Percentiles rank a stretch among this genome's conserved stretches.
These are phyloP conservation scores for Coemansia sp. DNA, from an alignment of 192 early-diverging fungal genomes.

Conservation along the genomic window DNA sequence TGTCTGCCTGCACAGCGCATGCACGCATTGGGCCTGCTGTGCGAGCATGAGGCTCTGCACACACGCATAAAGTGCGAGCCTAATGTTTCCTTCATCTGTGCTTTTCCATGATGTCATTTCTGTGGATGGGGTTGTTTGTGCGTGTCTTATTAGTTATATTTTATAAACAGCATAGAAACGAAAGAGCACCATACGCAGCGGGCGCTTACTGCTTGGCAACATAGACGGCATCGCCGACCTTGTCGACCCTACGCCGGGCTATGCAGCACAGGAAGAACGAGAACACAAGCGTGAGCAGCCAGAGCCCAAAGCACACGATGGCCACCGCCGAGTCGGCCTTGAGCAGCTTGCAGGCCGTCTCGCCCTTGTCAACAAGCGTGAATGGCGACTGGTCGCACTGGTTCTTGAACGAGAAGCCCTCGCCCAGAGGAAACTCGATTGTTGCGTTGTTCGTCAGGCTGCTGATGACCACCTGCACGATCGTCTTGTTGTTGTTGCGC, in stretches of 20 bases:
- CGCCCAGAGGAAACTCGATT: constrained; percentile 47
- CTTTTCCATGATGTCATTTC: too few species aligned
- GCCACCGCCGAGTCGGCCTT: constrained; percentile 41
- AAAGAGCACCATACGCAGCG: not conserved
- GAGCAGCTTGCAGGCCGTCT: constrained; percentile 43
- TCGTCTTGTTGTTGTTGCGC: constrained; percentile 32
- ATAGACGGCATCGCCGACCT: constrained; percentile 4
- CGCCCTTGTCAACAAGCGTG: constrained; percentile 34
- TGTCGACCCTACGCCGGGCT: constrained; percentile 21
- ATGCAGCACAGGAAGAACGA: constrained; percentile 43
- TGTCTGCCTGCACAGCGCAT: too few species aligned
- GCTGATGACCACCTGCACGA: constrained; percentile 14
- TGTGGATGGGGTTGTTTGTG: too few species aligned
- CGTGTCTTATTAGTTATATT: too few species aligned
- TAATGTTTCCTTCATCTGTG: too few species aligned
- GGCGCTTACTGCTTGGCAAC: constrained; percentile 2
- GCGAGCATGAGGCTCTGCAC: too few species aligned
- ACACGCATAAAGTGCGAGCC: too few species aligned
- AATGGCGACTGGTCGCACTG: constrained; percentile 41
- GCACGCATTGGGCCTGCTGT: too few species aligned
- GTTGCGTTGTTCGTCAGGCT: constrained; percentile 10
- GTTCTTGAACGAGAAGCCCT: constrained; percentile 53
- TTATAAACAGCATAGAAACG: not conserved
- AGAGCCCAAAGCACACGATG: constrained; percentile 44
- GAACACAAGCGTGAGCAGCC: constrained; percentile 36